Conservation (phyloP, 768 basidiomycete species). For the Terana coerulea region DNA sequence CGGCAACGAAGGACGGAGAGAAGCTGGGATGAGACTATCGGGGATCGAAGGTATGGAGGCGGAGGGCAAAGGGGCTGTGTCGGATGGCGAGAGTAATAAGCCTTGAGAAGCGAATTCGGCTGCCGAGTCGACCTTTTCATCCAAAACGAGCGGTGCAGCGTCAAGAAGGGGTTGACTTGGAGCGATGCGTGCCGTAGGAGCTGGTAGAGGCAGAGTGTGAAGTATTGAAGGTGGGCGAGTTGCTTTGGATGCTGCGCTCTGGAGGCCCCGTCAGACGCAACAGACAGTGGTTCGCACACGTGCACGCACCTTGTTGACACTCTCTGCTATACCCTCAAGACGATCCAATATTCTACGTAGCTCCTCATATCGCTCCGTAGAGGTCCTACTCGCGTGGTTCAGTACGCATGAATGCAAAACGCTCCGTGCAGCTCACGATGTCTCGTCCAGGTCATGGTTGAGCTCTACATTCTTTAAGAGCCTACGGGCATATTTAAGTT, state of each 20-base stretch:
- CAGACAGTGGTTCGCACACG: neutral
- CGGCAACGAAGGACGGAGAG: neutral
- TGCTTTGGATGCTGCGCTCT: slow-evolving; percentile 41
- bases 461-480: slow-evolving; percentile 57
- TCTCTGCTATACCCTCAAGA: slow-evolving; percentile 49
- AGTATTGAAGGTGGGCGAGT: slow-evolving; percentile 46
- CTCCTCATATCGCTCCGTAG: slow-evolving; percentile 32
- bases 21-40: neutral
- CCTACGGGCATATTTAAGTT: slow-evolving; percentile 51
- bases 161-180: slow-evolving; percentile 12
- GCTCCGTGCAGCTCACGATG: slow-evolving; percentile 9
- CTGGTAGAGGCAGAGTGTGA: slow-evolving; percentile 48
- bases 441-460: slow-evolving; percentile 32
- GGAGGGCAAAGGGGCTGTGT: slow-evolving; percentile 29
- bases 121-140: neutral
- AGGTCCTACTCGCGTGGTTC: neutral
- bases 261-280: neutral
- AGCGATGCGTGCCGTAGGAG: slow-evolving; percentile 9
- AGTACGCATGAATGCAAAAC: neutral
- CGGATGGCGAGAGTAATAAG: slow-evolving; percentile 39
- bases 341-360: slow-evolving; percentile 48
- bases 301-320: slow-evolving; percentile 47
- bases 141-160: neutral
- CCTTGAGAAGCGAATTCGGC: slow-evolving; percentile 28
- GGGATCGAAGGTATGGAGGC: slow-evolving; percentile 26